Base-by-base conservation (phyloP, 1,139 yeast species). In the Pichia sp. region DNA sequence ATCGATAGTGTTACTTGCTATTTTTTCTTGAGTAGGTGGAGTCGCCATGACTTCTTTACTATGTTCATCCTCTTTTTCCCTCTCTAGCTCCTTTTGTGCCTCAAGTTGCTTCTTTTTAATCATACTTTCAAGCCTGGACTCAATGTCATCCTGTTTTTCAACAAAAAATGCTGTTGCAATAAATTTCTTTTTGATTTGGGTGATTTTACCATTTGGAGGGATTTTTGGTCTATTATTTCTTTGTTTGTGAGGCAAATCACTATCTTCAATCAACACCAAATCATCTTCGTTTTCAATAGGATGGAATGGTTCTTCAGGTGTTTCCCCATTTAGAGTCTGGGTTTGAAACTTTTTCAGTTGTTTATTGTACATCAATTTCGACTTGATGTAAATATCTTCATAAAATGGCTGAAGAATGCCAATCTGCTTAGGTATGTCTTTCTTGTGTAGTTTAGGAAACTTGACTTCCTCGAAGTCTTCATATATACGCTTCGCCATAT, bases 161-260 rank as follows among this genome's bases (percentile, higher is more conserved):
- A 78, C 58, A 53, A 76, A 77, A 62, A 76, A 86, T 0, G 86
- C 76, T 46, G 68, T 75, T 0, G 79, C 71, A 7, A 82, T 69
- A 12, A 76, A 65, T 62, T 78, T 82, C 71, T 85, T 88, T 70
- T 88, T 90, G 36, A 82, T 73, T 1, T 80, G 75, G 0, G 86
- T 70, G 40, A 93, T 87, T 66, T 88, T 91, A 45, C 98, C 99
- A 10, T 91, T 89, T 0, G 98, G 97, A 1, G 98, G 97, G 46
- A 93, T 74, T 63, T 93, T 84, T 1, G 96, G 88, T 58, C 95
- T 78, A n/a, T 80, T 76, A 57, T 85, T 83, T 49, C 91, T 74
- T 66, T 86, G 93, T 60, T 87, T 86, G 57, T 86, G 82, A 1
- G 96, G 90, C 60, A 88, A 73, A 53, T 85, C 89, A 40, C 87